Evolutionary conservation across 177 flowering plant genomes (phyloP).

Genomic region (Vitis hybrid): DNA sequence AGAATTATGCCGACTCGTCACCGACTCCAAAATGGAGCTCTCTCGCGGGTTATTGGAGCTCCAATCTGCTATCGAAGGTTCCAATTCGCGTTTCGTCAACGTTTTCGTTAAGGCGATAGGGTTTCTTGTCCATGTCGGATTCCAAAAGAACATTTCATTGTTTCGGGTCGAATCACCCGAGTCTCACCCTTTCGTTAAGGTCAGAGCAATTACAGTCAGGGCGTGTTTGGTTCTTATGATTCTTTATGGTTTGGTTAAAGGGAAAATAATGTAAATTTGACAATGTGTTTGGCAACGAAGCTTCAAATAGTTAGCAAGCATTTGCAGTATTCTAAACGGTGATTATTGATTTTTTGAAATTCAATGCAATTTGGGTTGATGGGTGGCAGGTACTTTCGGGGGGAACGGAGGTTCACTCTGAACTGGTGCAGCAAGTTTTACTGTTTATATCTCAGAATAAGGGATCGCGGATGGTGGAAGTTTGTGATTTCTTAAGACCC

Average conservation of each 20-base stretch:
- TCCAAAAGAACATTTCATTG: conserved; percentile 24
- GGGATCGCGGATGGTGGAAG: conserved; percentile 40
- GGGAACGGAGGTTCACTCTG: conserved; percentile 56
- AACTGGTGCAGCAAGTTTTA: conserved; percentile 68
- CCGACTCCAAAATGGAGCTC: conserved; percentile 40
- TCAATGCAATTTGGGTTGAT: background rate
- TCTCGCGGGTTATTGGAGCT: conserved; percentile 65
- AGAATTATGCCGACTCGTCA: conserved; percentile 77
- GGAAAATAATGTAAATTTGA: too few relatives aligned
- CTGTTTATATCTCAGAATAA: conserved; percentile 48
- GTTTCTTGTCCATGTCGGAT: conserved; percentile 55
- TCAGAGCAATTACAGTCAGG: background rate
- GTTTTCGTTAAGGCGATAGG: conserved; percentile 72
- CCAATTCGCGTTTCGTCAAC: conserved; percentile 40
- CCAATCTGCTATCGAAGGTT: conserved; percentile 78
- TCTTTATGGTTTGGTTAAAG: background rate
- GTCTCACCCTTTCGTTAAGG: conserved; percentile 80
- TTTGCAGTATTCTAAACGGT: background rate
- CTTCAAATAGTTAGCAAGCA: background rate
- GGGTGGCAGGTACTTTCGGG: conserved; percentile 58
- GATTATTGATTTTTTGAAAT: background rate
- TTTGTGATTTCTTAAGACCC: conserved; percentile 71
- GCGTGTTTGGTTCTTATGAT: background rate
- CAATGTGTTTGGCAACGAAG: too few relatives aligned
- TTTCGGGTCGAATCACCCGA: conserved; percentile 41